Percentiles rank a stretch among this genome's conserved stretches.
These are phyloP conservation scores for Coniochaeta ligniaria DNA, from an alignment of 2,329 filamentous ascomycete genomes.

Conservation along the genomic window DNA sequence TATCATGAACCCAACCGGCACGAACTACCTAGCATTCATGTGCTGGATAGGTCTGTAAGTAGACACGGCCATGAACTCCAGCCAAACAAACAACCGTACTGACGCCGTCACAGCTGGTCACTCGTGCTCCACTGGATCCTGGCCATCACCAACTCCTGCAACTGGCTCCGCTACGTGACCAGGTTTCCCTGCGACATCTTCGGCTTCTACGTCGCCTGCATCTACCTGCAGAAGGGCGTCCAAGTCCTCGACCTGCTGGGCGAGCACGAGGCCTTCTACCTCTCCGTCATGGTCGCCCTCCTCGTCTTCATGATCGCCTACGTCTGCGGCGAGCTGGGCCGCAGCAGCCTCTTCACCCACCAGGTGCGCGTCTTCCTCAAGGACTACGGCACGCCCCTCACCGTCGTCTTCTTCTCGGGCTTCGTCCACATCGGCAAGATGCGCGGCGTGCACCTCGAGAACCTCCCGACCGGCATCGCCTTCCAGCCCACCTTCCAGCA, in stretches of 20 bases:
- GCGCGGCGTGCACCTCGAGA: slow-evolving; percentile 60
- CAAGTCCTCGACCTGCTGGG: slow-evolving; percentile 77
- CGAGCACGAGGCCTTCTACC: slow-evolving; percentile 60
- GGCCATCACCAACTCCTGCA: slow-evolving; percentile 79
- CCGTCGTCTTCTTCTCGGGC: slow-evolving; percentile 80
- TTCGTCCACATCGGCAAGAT: slow-evolving; percentile 85
- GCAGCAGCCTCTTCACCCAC: slow-evolving; percentile 65
- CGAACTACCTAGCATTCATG: slow-evolving; percentile 86
- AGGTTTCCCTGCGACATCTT: slow-evolving; percentile 91
- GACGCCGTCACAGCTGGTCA: slow-evolving; percentile 56
- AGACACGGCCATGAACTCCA: not conserved
- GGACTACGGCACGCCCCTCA: slow-evolving; percentile 81
- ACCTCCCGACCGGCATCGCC: slow-evolving; percentile 66
- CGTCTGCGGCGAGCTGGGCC: slow-evolving; percentile 63
- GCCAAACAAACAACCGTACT: not conserved
- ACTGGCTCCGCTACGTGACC: slow-evolving; percentile 82
- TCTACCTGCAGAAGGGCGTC: slow-evolving; percentile 86
- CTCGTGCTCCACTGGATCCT: slow-evolving; percentile 79
- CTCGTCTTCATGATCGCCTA: slow-evolving; percentile 75
- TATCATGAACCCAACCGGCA: slow-evolving; percentile 70
- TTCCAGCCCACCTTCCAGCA: slow-evolving; percentile 75
- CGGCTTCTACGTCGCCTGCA: slow-evolving; percentile 87
- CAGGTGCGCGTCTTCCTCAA: slow-evolving; percentile 76
- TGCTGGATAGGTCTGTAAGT: slow-evolving; percentile 75
- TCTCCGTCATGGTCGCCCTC: slow-evolving; percentile 69